phyloP scores from a whole-genome alignment of 495 filamentous ascomycete genomes.

The Podospora pseudoanserina region DNA sequence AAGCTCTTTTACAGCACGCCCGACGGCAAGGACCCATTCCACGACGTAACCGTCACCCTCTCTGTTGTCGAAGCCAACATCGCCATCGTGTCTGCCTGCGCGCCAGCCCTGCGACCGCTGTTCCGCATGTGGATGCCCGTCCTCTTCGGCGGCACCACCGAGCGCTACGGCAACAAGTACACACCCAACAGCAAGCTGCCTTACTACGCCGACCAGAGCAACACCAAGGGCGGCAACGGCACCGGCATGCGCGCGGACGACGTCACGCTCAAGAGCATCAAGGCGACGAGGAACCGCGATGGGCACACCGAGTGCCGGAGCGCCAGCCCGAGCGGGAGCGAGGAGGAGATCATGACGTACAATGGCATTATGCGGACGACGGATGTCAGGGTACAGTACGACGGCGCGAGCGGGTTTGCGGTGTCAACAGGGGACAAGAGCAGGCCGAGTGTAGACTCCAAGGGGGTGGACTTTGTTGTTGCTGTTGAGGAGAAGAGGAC shows the following conservation, averaged over 20 bases:
- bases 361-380: slow-evolving; percentile 20
- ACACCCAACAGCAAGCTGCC: slow-evolving; percentile 7
- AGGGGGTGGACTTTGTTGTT: background rate
- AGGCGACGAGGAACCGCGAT: background rate
- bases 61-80: slow-evolving; percentile 51
- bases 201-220: slow-evolving; percentile 2
- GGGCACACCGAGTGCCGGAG: slow-evolving; percentile 15
- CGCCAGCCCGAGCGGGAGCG: slow-evolving; percentile 13
- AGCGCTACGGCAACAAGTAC: slow-evolving; percentile 14
- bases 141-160: slow-evolving; percentile 13
- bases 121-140: slow-evolving; percentile 20
- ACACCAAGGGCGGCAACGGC: background rate
- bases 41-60: slow-evolving; percentile 41
- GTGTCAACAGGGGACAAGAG: background rate
- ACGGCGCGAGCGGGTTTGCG: background rate
- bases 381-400: slow-evolving; percentile 14
- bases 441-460: background rate
- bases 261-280: background rate
- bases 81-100: slow-evolving; percentile 47
- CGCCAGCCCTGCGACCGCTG: slow-evolving; percentile 36
- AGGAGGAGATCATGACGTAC: slow-evolving; percentile 23
- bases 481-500: background rate
- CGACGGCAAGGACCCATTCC: slow-evolving; percentile 24
- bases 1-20: slow-evolving; percentile 14
- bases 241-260: background rate